Conservation (phyloP, 129 eudicot species). For the Pseudognaphalium luteoalbum region DNA sequence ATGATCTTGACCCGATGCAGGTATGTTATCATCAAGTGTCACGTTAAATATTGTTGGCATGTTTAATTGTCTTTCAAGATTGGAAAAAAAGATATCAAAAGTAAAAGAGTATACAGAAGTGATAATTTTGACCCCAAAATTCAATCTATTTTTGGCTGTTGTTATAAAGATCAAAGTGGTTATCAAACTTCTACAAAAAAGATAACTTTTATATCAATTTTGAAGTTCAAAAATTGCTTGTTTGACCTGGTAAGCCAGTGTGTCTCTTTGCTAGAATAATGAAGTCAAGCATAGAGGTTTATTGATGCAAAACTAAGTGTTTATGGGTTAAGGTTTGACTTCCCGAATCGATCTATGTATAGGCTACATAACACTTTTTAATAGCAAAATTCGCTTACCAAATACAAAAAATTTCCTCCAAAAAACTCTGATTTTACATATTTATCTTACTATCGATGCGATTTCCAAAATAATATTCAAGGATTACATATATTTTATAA, state of each 20-base stretch:
- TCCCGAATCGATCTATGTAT: background rate
- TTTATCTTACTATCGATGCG: too few relatives aligned
- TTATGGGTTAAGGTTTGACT: background rate
- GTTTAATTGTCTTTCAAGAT: too few relatives aligned
- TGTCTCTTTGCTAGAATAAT: background rate
- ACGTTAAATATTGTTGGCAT: background rate
- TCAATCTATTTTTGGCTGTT: background rate
- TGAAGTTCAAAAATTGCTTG: too few relatives aligned
- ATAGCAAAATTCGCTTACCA: too few relatives aligned
- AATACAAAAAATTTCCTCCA: too few relatives aligned
- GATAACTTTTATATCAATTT: too few relatives aligned
- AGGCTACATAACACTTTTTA: too few relatives aligned
- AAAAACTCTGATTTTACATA: too few relatives aligned
- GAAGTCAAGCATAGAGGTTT: background rate
- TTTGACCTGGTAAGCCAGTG: too few relatives aligned
- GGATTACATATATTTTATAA: too few relatives aligned
- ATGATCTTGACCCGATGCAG: slow-evolving; percentile 81
- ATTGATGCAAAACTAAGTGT: background rate
- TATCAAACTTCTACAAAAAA: background rate
- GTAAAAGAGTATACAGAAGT: too few relatives aligned
- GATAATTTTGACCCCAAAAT: background rate
- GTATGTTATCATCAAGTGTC: background rate
- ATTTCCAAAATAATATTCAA: too few relatives aligned
- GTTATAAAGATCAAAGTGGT: background rate
- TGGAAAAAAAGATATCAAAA: background rate